These are phyloP conservation scores for Metschnikowia lochheadii DNA, from an alignment of 805 yeast genomes.

Conservation along the genomic window DNA sequence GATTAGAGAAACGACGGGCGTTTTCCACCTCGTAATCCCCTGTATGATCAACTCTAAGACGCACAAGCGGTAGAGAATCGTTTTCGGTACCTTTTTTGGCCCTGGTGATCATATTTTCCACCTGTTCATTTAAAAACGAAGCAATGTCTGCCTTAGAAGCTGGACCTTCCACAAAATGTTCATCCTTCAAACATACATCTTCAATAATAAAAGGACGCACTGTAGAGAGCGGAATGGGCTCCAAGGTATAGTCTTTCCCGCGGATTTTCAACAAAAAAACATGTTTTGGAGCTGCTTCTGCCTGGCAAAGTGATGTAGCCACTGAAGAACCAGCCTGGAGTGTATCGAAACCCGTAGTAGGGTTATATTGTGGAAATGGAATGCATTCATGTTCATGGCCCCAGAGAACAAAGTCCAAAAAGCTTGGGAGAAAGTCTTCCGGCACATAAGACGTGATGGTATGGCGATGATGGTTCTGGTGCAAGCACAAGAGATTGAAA, in stretches of 20 bases:
- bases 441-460: conserved; percentile 81
- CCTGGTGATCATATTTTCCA: conserved; percentile 59
- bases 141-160: conserved; percentile 59
- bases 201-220: conserved; percentile 81
- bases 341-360: conserved; percentile 64
- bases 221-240: conserved; percentile 60
- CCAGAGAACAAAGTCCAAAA: conserved; percentile 84
- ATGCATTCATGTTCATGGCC: conserved; percentile 97
- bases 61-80: conserved; percentile 58
- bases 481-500: conserved; percentile 84
- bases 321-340: conserved; percentile 93
- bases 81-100: conserved; percentile 32
- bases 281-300: conserved; percentile 72
- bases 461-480: conserved; percentile 85
- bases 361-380: conserved; percentile 60
- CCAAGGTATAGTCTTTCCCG: conserved; percentile 52
- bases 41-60: conserved; percentile 82
- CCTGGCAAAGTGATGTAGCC: conserved; percentile 84
- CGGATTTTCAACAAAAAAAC: conserved; percentile 67
- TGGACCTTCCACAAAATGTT: conserved; percentile 56
- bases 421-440: conserved; percentile 75
- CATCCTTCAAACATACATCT: conserved; percentile 51
- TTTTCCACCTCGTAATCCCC: conserved; percentile 93
- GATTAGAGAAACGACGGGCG: conserved; percentile 80
- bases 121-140: conserved; percentile 55